phyloP scores from a whole-genome alignment of 352 stramenopile genomes.

The Halophytophthora batemanensis region DNA sequence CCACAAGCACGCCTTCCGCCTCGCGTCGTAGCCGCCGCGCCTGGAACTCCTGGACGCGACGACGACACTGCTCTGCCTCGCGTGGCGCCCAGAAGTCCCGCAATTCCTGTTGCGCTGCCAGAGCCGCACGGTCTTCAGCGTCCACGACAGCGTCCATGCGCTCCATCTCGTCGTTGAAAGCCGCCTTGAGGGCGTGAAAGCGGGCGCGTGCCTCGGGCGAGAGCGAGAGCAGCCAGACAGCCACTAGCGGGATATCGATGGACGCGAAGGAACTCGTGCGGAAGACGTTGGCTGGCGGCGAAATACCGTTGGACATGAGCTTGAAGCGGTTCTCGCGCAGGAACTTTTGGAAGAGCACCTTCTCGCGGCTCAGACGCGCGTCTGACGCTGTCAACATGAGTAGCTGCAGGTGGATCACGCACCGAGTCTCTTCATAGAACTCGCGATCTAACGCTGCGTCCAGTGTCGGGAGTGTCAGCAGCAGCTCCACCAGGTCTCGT shows the following conservation, averaged over 20 bases:
- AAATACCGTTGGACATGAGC: constrained; percentile 91
- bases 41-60: constrained; percentile 76
- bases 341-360: constrained; percentile 93
- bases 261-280: constrained; percentile 84
- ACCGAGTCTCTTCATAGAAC: constrained; percentile 89
- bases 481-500: constrained; percentile 56
- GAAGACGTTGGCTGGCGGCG: constrained; percentile 89
- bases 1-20: constrained; percentile 49
- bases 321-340: constrained; percentile 93
- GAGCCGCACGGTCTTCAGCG: constrained; percentile 59
- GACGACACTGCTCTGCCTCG: constrained; percentile 65
- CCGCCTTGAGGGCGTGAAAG: constrained; percentile 87
- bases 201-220: constrained; percentile 77
- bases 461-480: constrained; percentile 62
- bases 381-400: constrained; percentile 87
- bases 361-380: constrained; percentile 81
- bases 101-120: constrained; percentile 41
- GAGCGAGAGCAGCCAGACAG: constrained; percentile 88
- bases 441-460: constrained; percentile 71
- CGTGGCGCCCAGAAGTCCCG: constrained; percentile 54
- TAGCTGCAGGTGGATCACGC: constrained; percentile 91
- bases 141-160: constrained; percentile 70
- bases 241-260: constrained; percentile 88
- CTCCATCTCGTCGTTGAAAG: constrained; percentile 87
- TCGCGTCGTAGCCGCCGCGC: constrained; percentile 67